phyloP scores from a whole-genome alignment of 306 rosid genomes.

The Delonix regia region DNA sequence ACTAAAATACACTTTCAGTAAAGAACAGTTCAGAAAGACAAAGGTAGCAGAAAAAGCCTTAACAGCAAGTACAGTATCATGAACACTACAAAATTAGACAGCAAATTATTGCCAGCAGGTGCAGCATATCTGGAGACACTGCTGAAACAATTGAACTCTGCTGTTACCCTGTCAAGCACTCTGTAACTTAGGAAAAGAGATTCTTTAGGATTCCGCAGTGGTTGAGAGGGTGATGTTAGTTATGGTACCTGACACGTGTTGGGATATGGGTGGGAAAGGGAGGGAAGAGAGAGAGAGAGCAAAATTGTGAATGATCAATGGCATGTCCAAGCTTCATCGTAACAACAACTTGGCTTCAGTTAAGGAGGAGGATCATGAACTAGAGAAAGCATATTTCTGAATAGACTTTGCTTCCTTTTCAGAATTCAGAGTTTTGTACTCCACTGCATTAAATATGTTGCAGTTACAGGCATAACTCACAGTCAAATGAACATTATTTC shows the following conservation, averaged over 20 bases:
- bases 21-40: neutral
- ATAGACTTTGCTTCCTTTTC: neutral
- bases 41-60: neutral
- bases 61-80: neutral
- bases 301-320: neutral
- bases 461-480: neutral
- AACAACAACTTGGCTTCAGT: neutral
- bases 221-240: neutral
- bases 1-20: neutral
- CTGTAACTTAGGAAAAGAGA: neutral
- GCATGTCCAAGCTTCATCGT: neutral
- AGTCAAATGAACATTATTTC: neutral
- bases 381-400: neutral
- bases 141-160: neutral
- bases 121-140: neutral
- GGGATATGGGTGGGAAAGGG: neutral
- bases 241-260: neutral
- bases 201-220: neutral
- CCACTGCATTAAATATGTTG: neutral
- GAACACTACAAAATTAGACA: neutral
- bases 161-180: neutral
- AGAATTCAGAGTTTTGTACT: neutral
- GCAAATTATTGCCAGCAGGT: neutral
- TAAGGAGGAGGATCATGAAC: neutral
- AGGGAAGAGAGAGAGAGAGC: neutral